These are phyloP conservation scores for Fomes fomentarius DNA, from an alignment of 1,284 basidiomycete genomes.

Conservation along the genomic window DNA sequence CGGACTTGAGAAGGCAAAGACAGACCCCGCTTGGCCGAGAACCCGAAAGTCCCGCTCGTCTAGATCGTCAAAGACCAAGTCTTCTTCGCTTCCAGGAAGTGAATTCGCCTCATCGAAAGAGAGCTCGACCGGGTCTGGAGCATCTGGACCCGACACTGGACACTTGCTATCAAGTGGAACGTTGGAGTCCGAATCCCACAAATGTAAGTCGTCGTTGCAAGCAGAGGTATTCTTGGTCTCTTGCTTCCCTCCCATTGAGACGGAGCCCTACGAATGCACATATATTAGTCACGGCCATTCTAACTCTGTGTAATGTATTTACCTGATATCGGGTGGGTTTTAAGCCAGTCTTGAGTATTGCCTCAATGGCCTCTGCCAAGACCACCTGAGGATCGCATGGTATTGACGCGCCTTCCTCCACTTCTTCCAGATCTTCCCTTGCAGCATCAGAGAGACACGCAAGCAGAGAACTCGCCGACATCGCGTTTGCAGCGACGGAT, in stretches of 20 bases:
- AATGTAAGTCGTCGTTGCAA: slow-evolving; percentile 1
- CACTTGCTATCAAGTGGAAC: no score
- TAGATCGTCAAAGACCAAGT: slow-evolving; percentile 1
- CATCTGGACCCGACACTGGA: slow-evolving; percentile 4
- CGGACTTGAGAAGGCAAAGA: neutral
- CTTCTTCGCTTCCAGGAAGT: slow-evolving; percentile 12
- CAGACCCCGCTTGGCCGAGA: slow-evolving; percentile 4
- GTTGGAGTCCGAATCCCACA: no score
- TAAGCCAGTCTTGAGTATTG: slow-evolving; percentile 47
- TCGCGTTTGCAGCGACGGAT: neutral
- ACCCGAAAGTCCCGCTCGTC: slow-evolving; percentile 1
- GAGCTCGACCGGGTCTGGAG: slow-evolving; percentile 8
- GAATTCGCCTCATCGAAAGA: slow-evolving; percentile 19
- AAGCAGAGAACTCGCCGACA: neutral
- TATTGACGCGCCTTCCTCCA: slow-evolving; percentile 24
- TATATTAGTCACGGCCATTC: neutral
- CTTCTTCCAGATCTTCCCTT: neutral
- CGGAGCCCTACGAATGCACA: slow-evolving; percentile 1
- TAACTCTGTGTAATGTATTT: slow-evolving; percentile 4
- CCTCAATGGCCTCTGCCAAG: slow-evolving; percentile 50
- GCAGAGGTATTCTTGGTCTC: neutral
- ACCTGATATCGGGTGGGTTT: slow-evolving; percentile 58
- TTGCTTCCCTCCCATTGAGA: neutral
- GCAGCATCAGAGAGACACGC: neutral
- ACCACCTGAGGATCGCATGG: slow-evolving; percentile 30